Base-by-base conservation (phyloP, 2,329 filamentous ascomycete species). In the Neonectria hederae region DNA sequence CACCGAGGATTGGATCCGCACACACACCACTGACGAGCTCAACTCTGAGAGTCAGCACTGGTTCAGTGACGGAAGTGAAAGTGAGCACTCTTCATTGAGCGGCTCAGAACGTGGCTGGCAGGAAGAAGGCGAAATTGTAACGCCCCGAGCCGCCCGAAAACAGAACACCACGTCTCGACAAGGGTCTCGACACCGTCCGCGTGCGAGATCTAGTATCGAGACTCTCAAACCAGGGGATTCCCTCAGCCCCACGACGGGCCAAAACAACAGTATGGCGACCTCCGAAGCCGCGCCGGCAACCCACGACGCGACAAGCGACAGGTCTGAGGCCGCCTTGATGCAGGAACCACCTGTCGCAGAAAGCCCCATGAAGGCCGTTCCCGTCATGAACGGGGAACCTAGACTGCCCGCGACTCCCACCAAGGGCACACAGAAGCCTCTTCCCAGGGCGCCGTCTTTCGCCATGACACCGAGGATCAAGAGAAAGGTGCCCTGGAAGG, bases 1-100 rank as follows among this genome's bases (percentile, higher is more conserved):
- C 58, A 93, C 91, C 0, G 91, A 94, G 77, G 91, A 94, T 82
- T 95, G 92, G 92, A 93, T 96, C 69, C 90, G 92, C 65, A 91
- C 92, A 66, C 93, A 94, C 75, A 89, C 92, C n/a, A 86, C 90
- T n/a, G 86, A 87, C 68, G 88, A 90, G 69, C 85, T 85, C 69
- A 70, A 72, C 70, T 87, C 86, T 32, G 92, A 96, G 76, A 87
- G 88, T 69, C 89, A 88, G 65, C 90, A 93, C 78, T 97, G 93
- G 93, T 85, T 94, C 70, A 97, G 92, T 76, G 93, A 97, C 72
- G 80, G 75, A 72, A 82, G 87, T 75, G 87, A 87, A 73, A 93
- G 90, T 76, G 91, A 93, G 83, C 87, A 87, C 82, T 92, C 89
- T 85, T 92, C 90, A 83, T 73, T 90, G 87, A 90, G 88, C 83